phyloP scores from a whole-genome alignment of 345 rosid genomes.

The Cardiospermum halicacabum region DNA sequence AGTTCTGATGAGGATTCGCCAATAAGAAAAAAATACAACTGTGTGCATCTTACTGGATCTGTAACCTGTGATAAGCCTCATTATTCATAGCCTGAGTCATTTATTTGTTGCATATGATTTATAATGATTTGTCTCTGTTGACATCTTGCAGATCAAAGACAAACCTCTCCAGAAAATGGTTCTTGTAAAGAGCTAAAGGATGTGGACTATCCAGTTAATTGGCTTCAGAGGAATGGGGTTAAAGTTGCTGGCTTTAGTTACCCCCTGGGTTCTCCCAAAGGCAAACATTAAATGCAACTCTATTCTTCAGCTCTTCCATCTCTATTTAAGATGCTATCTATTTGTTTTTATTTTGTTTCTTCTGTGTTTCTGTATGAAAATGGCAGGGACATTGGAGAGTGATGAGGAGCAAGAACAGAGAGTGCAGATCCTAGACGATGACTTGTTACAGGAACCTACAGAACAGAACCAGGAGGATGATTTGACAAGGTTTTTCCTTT shows the following conservation, averaged over 20 bases:
- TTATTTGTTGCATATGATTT: slow-evolving; percentile 2
- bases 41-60: slow-evolving; percentile 4
- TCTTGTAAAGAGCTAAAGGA: slow-evolving; percentile 35
- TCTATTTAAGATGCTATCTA: neutral
- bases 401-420: slow-evolving; percentile 41
- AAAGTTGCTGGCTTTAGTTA: slow-evolving; percentile 32
- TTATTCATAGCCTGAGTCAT: neutral
- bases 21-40: slow-evolving; percentile 24
- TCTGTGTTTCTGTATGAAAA: slow-evolving; percentile 17
- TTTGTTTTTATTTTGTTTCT: neutral
- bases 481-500: slow-evolving; percentile 54
- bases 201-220: slow-evolving; percentile 40
- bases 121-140: slow-evolving; percentile 14
- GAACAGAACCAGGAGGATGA: slow-evolving; percentile 61
- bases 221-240: slow-evolving; percentile 32
- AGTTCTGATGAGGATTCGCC: slow-evolving; percentile 49
- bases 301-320: slow-evolving; percentile 10
- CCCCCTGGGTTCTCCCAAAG: slow-evolving; percentile 40
- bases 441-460: slow-evolving; percentile 40
- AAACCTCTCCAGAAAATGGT: slow-evolving; percentile 27
- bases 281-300: slow-evolving; percentile 32
- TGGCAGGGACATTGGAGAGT: slow-evolving; percentile 41
- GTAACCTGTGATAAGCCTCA: neutral
- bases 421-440: slow-evolving; percentile 55
- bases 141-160: slow-evolving; percentile 29